Base-by-base conservation (phyloP, 805 yeast species). In the Scheffersomyces stipitis region DNA sequence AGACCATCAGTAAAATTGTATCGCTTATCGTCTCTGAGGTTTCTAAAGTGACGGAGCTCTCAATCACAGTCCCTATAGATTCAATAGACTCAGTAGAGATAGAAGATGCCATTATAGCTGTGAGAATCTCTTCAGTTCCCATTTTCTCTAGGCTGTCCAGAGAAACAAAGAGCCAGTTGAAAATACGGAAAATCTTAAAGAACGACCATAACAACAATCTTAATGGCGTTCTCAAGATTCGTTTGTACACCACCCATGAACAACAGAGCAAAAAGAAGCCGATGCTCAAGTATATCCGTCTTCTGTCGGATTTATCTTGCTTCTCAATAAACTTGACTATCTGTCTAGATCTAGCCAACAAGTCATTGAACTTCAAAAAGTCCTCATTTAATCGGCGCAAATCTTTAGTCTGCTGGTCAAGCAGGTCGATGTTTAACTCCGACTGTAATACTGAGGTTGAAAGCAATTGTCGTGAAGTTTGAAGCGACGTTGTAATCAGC, bases 271-370 rank as follows among this genome's bases (percentile, higher is more conserved):
- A 38, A 36, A 76, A 69, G 40, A 76, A 71, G 13, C 69, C 73
- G 4, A 75, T 40, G 18, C 78, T 65, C 36, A 69, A 41, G 49
- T 75, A 76, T 17, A 76, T 76, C 29, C 76, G 62, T 33, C 66
- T 51, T 38, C 75, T 66, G 44, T 77, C 81, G 3, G 62, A 56
- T 36, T 65, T 60, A 45, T 77, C 78, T 35, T 77, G 73, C 45
- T 71, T 73, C 42, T 76, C 79, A 28, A 77, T 76, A 33, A 71
- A 66, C 43, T 63, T 66, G 28, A 77, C 79, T 28, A 77, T 63
- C 16, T 65, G 64, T 31, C 63, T 66, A 1, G 80, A 71, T 35
- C 59, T 66, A 33, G 56, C 46, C 26, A 77, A 51, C 5, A 76
- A 50, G 26, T 59, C 62, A 15, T 63, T 65, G 50, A 76, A 71